phyloP scores from a whole-genome alignment of 768 basidiomycete genomes.

The Lactarius psammicola region DNA sequence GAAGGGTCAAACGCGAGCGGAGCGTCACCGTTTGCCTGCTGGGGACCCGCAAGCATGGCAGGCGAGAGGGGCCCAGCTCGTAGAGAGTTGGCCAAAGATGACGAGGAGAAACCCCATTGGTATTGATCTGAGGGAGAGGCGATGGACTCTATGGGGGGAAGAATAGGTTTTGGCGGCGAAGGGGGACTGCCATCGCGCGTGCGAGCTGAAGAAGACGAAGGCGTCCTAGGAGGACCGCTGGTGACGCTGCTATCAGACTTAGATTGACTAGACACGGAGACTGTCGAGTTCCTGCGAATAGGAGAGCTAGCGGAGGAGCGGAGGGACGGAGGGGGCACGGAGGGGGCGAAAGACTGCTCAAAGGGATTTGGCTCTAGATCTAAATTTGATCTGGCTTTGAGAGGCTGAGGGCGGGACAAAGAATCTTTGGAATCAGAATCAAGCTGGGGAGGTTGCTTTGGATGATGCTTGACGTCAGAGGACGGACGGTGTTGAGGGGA shows the following conservation, averaged over 20 bases:
- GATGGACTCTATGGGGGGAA: conserved; percentile 79
- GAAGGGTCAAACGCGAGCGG: conserved; percentile 62
- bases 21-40: conserved; percentile 43
- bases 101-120: conserved; percentile 59
- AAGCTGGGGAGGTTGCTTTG: too few relatives aligned
- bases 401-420: conserved; percentile 13
- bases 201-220: conserved; percentile 27
- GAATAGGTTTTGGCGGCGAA: conserved; percentile 59
- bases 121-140: conserved; percentile 63
- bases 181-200: conserved; percentile 32
- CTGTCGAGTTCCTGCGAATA: conserved; percentile 35
- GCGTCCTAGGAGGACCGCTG: conserved; percentile 30
- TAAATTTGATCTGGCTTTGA: conserved; percentile 56
- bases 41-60: conserved; percentile 92
- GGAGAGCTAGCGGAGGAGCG: conserved; percentile 38
- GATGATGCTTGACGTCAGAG: conserved; percentile 29
- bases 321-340: conserved; percentile 32
- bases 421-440: conserved; percentile 14
- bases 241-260: conserved; percentile 32
- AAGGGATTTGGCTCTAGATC: conserved; percentile 89
- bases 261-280: conserved; percentile 30
- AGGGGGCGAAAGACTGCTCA: conserved; percentile 84
- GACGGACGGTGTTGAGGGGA: conserved; percentile 36
- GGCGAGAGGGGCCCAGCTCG: conserved; percentile 93
- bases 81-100: conserved; percentile 68